A percentile compares a stretch with the other conserved stretches of the same genome.
Evolutionary conservation across 805 yeast genomes (phyloP).

Genomic region (Saccharomycopsis vini): DNA sequence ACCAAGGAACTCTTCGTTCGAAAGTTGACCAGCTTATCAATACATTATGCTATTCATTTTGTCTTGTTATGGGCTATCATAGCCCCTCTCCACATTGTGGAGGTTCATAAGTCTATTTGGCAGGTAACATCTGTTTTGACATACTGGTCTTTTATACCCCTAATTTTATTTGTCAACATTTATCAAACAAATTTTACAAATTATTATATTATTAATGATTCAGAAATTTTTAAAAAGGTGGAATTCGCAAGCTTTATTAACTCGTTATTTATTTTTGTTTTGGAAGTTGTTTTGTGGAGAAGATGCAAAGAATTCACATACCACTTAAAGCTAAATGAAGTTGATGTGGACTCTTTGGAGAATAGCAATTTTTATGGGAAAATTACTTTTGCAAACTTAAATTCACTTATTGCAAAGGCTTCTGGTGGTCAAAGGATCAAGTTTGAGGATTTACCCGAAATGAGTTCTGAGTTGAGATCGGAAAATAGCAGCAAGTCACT

Average conservation of each 20-base stretch:
- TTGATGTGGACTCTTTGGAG: constrained; percentile 6
- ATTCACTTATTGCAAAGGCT: constrained; percentile 33
- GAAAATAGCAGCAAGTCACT: constrained; percentile 26
- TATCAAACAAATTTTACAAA: constrained; percentile 15
- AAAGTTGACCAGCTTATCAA: too few relatives aligned
- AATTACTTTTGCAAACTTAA: constrained; percentile 41
- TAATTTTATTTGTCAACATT: neutral
- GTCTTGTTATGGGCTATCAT: constrained; percentile 2
- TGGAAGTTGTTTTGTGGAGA: constrained; percentile 14
- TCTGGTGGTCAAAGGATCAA: constrained; percentile 31
- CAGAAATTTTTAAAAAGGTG: neutral
- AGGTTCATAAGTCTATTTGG: constrained; percentile 16
- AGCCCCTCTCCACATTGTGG: constrained; percentile 16
- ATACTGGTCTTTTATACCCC: constrained; percentile 14
- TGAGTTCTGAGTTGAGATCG: constrained; percentile 32
- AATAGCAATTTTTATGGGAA: constrained; percentile 25
- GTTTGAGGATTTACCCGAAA: constrained; percentile 34
- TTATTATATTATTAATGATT: neutral
- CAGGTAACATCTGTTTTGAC: constrained; percentile 8
- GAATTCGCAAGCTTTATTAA: too few relatives aligned
- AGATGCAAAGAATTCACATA: constrained; percentile 12
- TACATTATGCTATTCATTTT: constrained; percentile 1
- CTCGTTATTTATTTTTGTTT: constrained; percentile 1
- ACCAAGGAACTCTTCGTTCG: neutral
- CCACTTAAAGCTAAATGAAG: constrained; percentile 10